Base-by-base conservation (phyloP, 768 basidiomycete genomes). In the Trametes cubensis region DNA sequence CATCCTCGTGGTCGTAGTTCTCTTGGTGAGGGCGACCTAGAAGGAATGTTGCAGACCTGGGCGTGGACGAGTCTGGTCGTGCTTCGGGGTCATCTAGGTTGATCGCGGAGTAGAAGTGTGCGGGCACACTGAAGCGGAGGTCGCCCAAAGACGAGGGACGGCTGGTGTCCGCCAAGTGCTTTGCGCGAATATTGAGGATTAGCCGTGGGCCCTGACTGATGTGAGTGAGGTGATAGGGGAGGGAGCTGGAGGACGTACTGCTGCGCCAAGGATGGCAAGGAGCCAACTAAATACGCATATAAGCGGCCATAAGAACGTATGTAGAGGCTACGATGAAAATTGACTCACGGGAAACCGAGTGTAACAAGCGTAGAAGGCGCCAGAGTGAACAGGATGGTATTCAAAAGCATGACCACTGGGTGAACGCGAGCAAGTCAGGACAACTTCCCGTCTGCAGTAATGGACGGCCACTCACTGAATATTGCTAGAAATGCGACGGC, bases 401-500 rank as follows among this genome's bases (percentile, higher is more conserved):
- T 65, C 47, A 55, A 47, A 17, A 65, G 40, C 64, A 65, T 65
- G 6, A 59, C 53, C 56, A 45, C 64, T 65, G 46, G 13, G 5
- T 18, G 23, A 11, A 4, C 4, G 11, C 17, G 40, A 17, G 39
- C 21, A 20, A 11, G 47, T 5, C 8, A n/a, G 15, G 6, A 25
- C 28, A 10, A 63, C n/a, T 3, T 21, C 6, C 3, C 6, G 18
- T 23, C 6, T 11, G 23, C 11, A 8, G 23, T 17, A 17, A 21
- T 14, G 6, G 15, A 8, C 6, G 30, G 11, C 8, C 26, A 47
- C 69, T n/a, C 26, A 73, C 72, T 30, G 47, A 70, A 72, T n/a
- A 73, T 60, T 21, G 69, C 67, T 6, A 62, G 42, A 48, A 70
- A 73, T 0, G 71, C 71, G 60, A 69, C 67, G 38, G 69, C 67